phyloP scores from a whole-genome alignment of 441 rosid genomes.

The Hypseocharis bilobata region DNA sequence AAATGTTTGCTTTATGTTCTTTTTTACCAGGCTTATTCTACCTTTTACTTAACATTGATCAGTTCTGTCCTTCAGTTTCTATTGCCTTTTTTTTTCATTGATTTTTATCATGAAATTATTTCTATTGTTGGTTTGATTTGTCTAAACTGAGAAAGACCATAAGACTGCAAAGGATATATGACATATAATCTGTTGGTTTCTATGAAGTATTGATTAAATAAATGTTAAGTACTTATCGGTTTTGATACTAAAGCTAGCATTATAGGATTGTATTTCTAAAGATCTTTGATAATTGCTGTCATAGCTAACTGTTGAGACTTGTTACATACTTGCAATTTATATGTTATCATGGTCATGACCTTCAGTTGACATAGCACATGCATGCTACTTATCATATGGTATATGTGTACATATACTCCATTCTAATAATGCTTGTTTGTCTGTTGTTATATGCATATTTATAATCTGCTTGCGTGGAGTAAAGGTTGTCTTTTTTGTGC shows the following conservation, averaged over 20 bases:
- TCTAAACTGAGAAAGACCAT: too few relatives aligned
- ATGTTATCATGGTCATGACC: not conserved
- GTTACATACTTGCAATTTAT: not conserved
- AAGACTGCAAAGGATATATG: too few relatives aligned
- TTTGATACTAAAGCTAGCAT: not conserved
- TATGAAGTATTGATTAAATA: not conserved
- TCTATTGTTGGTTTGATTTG: not conserved
- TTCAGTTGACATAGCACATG: not conserved
- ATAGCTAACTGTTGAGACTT: not conserved
- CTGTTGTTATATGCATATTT: not conserved
- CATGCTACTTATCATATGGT: not conserved
- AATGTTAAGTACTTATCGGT: not conserved
- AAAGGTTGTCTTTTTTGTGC: constrained; percentile 7
- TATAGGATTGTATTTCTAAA: not conserved
- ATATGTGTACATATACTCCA: too few relatives aligned
- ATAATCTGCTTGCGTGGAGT: not conserved
- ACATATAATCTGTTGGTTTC: not conserved
- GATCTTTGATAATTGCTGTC: not conserved
- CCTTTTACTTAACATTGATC: not conserved
- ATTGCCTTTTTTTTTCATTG: not conserved
- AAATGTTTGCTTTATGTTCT: constrained; percentile 19
- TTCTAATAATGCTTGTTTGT: too few relatives aligned
- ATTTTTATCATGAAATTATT: not conserved
- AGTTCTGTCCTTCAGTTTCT: not conserved
- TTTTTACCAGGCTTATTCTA: not conserved